Conservation (phyloP, 2,329 filamentous ascomycete species). For the Coleophoma crateriformis region DNA sequence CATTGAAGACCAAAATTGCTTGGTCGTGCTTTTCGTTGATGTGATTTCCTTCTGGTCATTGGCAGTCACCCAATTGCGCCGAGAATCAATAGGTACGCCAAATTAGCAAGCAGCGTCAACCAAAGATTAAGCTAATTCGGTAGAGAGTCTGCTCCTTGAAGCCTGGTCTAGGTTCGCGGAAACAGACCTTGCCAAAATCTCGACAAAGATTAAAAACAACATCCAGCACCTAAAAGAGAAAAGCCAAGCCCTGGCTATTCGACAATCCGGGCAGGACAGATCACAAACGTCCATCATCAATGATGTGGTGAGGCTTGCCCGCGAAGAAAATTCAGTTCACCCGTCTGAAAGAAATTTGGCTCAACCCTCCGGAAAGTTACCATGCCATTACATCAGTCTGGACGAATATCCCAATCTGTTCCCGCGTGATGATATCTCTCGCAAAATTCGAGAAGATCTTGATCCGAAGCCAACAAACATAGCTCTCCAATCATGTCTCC, state of each 20-base stretch:
- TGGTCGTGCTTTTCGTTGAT: background rate
- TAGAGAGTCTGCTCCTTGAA: background rate
- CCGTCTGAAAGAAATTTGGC: no score
- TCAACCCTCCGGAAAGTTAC: no score
- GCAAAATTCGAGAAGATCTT: background rate
- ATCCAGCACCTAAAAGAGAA: background rate
- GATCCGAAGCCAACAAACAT: no score
- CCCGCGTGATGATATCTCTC: background rate
- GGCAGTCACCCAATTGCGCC: background rate
- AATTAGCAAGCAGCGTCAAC: no score
- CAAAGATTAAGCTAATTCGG: no score
- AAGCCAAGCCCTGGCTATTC: background rate
- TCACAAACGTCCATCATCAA: no score
- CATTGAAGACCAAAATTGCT: background rate
- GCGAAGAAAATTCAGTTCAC: no score
- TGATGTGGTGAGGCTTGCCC: no score
- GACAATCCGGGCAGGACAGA: background rate
- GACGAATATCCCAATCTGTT: background rate
- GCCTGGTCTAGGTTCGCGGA: background rate
- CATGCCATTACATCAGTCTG: background rate
- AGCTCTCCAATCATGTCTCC: no score
- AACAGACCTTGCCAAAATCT: background rate
- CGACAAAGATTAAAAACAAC: background rate
- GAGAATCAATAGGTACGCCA: background rate
- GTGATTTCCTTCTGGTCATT: background rate